Percentiles rank a stretch among this genome's conserved stretches.
Evolutionary conservation across 192 early-diverging fungal species (phyloP).

Genomic region (Funneliformis geosporum): DNA sequence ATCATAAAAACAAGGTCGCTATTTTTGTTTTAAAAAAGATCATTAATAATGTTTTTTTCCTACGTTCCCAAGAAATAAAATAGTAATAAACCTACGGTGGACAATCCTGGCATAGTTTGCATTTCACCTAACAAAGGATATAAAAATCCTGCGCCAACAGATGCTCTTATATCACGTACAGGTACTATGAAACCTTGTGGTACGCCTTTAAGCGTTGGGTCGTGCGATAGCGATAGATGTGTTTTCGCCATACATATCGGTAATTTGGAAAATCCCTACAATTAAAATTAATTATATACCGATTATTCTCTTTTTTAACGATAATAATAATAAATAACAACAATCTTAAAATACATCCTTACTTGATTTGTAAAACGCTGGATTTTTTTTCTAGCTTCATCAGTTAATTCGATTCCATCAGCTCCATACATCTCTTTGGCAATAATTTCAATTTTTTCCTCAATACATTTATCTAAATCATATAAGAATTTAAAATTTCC

Average conservation of each 20-base stretch:
- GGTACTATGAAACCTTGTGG: conserved; percentile 92
- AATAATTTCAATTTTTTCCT: conserved; percentile 91
- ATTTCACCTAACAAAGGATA: conserved; percentile 95
- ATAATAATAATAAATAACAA: too few relatives aligned
- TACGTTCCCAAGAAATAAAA: not conserved
- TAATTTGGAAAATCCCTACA: conserved; percentile 78
- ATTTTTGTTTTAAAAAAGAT: conserved; percentile 21
- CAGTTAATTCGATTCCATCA: conserved; percentile 82
- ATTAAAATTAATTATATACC: not conserved
- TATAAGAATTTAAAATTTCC: conserved; percentile 86
- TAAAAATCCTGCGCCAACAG: conserved; percentile 95
- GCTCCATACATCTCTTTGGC: conserved; percentile 95
- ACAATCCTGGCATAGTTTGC: conserved; percentile 98
- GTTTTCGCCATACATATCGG: conserved; percentile 99
- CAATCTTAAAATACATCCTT: not conserved
- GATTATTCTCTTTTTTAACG: too few relatives aligned
- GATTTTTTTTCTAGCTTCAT: conserved; percentile 86
- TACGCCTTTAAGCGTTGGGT: conserved; percentile 89
- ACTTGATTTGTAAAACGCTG: conserved; percentile 79
- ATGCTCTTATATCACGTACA: conserved; percentile 92
- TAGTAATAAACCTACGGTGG: conserved; percentile 56
- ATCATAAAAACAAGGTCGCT: conserved; percentile 30
- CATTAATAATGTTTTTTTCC: not conserved
- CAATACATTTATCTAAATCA: conserved; percentile 74
- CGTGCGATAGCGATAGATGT: conserved; percentile 89